These are phyloP conservation scores for Chenopodium album DNA, from an alignment of 148 eudicot genomes.

Conservation along the genomic window DNA sequence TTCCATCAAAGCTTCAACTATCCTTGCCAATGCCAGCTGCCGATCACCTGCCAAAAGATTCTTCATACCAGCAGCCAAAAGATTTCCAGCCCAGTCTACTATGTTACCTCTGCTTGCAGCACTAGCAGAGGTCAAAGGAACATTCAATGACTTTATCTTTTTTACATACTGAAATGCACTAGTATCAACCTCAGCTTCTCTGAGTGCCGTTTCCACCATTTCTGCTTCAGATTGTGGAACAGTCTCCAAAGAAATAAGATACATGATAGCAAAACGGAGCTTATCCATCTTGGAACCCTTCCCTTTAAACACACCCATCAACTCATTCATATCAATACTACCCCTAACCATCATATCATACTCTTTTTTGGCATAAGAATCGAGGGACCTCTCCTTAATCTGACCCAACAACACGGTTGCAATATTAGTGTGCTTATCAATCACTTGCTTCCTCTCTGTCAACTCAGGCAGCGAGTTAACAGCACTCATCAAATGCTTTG, in stretches of 20 bases:
- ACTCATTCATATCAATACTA: conserved; percentile 73
- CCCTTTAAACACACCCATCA: conserved; percentile 74
- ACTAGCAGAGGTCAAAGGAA: conserved; percentile 74
- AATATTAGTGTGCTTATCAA: conserved; percentile 92
- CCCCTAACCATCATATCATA: conserved; percentile 93
- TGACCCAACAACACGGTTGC: conserved; percentile 84
- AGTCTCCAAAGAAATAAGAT: conserved; percentile 75
- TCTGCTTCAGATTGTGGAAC: conserved; percentile 76
- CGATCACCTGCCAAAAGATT: conserved; percentile 75
- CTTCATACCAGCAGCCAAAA: conserved; percentile 94
- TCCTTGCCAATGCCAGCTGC: conserved; percentile 84
- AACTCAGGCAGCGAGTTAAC: conserved; percentile 92
- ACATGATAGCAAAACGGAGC: conserved; percentile 91
- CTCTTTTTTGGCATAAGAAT: conserved; percentile 87
- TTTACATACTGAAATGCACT: conserved; percentile 95
- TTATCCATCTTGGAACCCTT: conserved; percentile 84
- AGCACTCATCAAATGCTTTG: conserved; percentile 93
- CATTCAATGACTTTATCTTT: conserved; percentile 84
- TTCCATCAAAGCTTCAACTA: conserved; percentile 95
- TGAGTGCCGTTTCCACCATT: conserved; percentile 72
- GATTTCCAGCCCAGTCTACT: conserved; percentile 95
- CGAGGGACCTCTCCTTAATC: conserved; percentile 87
- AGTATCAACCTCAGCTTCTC: conserved; percentile 86
- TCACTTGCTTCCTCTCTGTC: conserved; percentile 87
- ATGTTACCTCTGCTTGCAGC: conserved; percentile 84